Percentiles rank a stretch among this genome's conserved stretches.
These are phyloP conservation scores for Solanum hybrid DNA, from an alignment of 305 asterid genomes.

Conservation along the genomic window DNA sequence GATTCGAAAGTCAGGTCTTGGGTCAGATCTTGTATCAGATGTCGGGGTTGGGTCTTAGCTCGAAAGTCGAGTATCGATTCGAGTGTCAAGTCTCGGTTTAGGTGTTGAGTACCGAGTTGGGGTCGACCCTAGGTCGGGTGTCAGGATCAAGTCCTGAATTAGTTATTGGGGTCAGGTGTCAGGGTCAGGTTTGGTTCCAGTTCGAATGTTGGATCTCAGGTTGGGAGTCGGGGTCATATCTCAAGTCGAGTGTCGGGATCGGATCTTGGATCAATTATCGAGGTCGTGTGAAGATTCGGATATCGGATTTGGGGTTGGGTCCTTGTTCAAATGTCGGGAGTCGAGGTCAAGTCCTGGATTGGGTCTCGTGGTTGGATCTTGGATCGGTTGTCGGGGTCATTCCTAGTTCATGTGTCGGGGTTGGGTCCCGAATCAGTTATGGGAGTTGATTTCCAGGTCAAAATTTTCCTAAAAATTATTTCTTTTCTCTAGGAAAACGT, in stretches of 20 bases:
- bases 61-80: neutral
- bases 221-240: neutral
- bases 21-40: neutral
- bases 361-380: neutral
- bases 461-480: neutral
- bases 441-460: neutral
- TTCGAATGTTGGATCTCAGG: neutral
- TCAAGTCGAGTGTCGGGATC: neutral
- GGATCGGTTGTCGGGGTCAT: neutral
- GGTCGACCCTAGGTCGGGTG: neutral
- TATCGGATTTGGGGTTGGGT: neutral
- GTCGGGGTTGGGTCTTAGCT: neutral
- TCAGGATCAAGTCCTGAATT: neutral
- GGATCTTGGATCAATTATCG: neutral
- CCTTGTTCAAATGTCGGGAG: neutral
- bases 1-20: too few relatives aligned
- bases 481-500: neutral
- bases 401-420: neutral
- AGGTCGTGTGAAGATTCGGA: neutral
- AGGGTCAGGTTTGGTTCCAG: neutral
- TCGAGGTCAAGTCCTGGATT: neutral
- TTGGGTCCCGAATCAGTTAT: neutral
- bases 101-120: neutral
- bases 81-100: accelerated
- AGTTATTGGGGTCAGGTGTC: neutral